phyloP scores from a whole-genome alignment of 202 grass and related monocot species.

The Carex arenaria region DNA sequence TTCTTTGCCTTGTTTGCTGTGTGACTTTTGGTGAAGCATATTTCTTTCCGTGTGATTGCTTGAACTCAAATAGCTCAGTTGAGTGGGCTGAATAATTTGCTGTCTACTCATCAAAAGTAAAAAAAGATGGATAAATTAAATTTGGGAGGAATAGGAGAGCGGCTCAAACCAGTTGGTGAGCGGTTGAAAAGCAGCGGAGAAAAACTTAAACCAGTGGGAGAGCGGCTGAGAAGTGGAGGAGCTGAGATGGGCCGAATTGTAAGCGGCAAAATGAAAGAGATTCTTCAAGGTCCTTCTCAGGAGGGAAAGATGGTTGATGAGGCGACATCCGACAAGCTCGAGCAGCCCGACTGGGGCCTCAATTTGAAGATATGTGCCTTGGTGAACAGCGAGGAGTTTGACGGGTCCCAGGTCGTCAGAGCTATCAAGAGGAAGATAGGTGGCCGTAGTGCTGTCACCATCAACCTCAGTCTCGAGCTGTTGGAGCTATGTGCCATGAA shows the following conservation, averaged over 20 bases:
- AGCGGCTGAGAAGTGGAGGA: slow-evolving; percentile 27
- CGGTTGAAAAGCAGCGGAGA: slow-evolving; percentile 5
- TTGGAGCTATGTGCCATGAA: slow-evolving; percentile 36
- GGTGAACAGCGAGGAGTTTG: slow-evolving; percentile 27
- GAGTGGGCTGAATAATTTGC: neutral
- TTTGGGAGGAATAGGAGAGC: slow-evolving; percentile 23
- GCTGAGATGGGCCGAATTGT: slow-evolving; percentile 27
- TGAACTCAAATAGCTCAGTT: neutral
- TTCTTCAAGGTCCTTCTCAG: slow-evolving; percentile 31
- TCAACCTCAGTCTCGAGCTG: slow-evolving; percentile 28
- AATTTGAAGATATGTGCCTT: slow-evolving; percentile 32
- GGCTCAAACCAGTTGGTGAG: slow-evolving; percentile 8
- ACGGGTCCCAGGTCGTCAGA: slow-evolving; percentile 27
- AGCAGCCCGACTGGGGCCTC: slow-evolving; percentile 34
- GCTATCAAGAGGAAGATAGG: slow-evolving; percentile 35
- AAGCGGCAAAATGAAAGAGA: slow-evolving; percentile 38
- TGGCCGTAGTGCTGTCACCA: slow-evolving; percentile 11
- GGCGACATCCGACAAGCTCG: slow-evolving; percentile 22
- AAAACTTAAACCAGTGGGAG: slow-evolving; percentile 22
- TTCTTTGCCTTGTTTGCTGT: neutral
- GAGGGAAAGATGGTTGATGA: slow-evolving; percentile 37
- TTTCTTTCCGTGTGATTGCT: neutral
- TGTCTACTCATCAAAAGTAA: neutral
- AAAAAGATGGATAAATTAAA: slow-evolving; percentile 27
- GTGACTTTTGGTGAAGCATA: neutral